Evolutionary conservation across 75 land plant genomes (phyloP), one percentile per base, ranked within the genome.

Genomic region (Picea glauca): DNA sequence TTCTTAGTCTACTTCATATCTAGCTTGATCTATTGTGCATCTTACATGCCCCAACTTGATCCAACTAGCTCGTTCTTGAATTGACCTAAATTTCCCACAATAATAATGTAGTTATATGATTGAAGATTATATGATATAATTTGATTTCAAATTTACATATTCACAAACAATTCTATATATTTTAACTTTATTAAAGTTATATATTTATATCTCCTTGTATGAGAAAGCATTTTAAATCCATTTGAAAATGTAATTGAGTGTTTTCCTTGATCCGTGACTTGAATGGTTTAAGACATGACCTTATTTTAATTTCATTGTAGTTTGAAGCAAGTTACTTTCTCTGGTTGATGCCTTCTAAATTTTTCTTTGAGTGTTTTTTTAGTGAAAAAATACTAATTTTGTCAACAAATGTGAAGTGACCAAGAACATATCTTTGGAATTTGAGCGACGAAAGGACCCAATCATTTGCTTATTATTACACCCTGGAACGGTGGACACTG

Each of bases 401-500:
- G 13, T 30, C 17, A 9, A 12, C 75, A 40, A 8, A 58, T 40
- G 23, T 84, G 87, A 87, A 96, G 99, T 96, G 86, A 96, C 92
- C 9, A 96, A 90, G 79, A 92, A 86, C 20, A 80, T 88, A 33
- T 86, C 98, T 18, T 84, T 96, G 64, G 99, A 96, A 77, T 88
- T 91, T 76, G 88, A 85, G 31, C 74, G 92, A 23, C 86, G 62
- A 79, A 94, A 91, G 83, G 92, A 90, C 77, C 94, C 97, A 13
- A 80, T 96, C 23, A 76, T 85, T 31, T 91, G 91, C 79, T 76
- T 94, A 59, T 76, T 96, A 59, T 77, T 96, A 60, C 99, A 96
- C 76, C 98, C 95, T 6, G 99, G 98, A 13, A 94, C 99, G 18
- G 99, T 97, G 21, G 92, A 94, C 78, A 94, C 98, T 17, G 98